Evolutionary conservation across 2,329 filamentous ascomycete genomes (phyloP).

Genomic region (Knufia fluminis): DNA sequence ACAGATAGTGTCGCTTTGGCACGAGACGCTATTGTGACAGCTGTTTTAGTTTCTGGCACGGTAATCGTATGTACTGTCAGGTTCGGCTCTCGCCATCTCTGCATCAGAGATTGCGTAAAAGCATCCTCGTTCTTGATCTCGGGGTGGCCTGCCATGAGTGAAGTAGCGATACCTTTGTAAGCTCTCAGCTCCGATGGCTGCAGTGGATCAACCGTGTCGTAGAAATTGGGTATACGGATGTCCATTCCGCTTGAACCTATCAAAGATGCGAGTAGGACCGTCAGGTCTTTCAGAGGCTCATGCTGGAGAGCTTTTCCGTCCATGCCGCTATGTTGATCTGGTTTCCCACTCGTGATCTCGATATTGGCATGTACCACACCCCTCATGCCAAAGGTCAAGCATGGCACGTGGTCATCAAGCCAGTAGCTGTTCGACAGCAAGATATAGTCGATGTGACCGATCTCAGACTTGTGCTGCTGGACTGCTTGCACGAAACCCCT

Average conservation of each 20-base stretch:
- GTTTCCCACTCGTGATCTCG: conserved; percentile 73
- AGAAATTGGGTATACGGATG: conserved; percentile 79
- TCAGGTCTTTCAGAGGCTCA: conserved; percentile 85
- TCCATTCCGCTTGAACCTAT: conserved; percentile 66
- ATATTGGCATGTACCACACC: conserved; percentile 91
- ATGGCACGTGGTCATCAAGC: conserved; percentile 92
- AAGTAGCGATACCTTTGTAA: conserved; percentile 74
- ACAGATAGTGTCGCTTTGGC: conserved; percentile 84
- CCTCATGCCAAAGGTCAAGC: conserved; percentile 84
- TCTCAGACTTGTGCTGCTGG: conserved; percentile 66
- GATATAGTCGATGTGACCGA: conserved; percentile 89
- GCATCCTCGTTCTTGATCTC: conserved; percentile 53
- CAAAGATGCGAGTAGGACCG: conserved; percentile 69
- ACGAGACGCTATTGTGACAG: conserved; percentile 81
- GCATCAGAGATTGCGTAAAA: conserved; percentile 80
- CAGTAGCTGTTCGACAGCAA: conserved; percentile 96
- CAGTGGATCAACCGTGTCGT: conserved; percentile 70
- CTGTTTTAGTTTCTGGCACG: conserved; percentile 77
- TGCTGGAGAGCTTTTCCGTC: conserved; percentile 81
- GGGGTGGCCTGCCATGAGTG: conserved; percentile 64
- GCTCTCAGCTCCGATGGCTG: conserved; percentile 66
- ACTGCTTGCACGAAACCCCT: conserved; percentile 82
- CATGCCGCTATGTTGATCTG: conserved; percentile 92
- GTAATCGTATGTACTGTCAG: conserved; percentile 90
- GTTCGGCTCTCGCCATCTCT: conserved; percentile 89